These are phyloP conservation scores for Nepenthes alata DNA, from an alignment of 179 eudicot genomes.

Conservation along the genomic window DNA sequence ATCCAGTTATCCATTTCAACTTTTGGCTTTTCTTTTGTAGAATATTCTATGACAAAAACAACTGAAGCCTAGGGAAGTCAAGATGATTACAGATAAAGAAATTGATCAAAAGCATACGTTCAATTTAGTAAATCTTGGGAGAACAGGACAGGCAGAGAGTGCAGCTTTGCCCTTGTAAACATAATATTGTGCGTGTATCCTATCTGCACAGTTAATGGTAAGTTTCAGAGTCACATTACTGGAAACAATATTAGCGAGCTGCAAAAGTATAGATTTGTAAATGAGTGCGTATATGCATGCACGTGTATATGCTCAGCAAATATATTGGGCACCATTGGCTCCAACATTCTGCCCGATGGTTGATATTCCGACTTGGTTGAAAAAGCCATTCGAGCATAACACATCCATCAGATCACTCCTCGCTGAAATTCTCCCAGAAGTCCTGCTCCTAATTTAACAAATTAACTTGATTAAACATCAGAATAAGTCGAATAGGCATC, in stretches of 20 bases:
- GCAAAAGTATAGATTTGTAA: neutral
- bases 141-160: constrained; percentile 51
- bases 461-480: no score
- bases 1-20: neutral
- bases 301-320: neutral
- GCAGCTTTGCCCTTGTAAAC: constrained; percentile 92
- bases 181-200: constrained; percentile 41
- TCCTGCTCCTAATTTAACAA: neutral
- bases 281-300: neutral
- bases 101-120: constrained; percentile 33
- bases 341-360: constrained; percentile 16
- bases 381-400: constrained; percentile 6
- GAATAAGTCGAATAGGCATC: no score
- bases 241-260: neutral
- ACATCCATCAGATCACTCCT: constrained; percentile 5
- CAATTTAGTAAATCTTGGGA: constrained; percentile 45
- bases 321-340: constrained; percentile 9
- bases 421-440: constrained; percentile 3
- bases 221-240: neutral
- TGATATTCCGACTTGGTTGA: constrained; percentile 18
- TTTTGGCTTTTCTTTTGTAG: neutral
- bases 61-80: neutral
- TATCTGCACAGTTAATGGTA: constrained; percentile 14
- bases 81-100: neutral
- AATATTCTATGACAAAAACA: neutral